Base-by-base conservation (phyloP, 2,329 filamentous ascomycete genomes). In the Paecilomyces sp. region DNA sequence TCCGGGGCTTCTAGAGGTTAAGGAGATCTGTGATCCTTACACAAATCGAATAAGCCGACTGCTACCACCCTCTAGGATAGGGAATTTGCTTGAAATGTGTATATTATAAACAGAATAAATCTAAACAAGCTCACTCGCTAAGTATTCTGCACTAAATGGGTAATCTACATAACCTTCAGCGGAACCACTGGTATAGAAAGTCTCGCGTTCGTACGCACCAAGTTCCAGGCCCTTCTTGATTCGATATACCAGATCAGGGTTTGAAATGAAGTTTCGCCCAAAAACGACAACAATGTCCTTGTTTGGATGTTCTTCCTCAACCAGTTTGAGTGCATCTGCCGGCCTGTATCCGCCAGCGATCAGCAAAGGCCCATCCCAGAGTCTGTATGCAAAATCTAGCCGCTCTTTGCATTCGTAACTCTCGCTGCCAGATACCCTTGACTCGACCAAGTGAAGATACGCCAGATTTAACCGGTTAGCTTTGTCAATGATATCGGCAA, bases 391-490 rank as follows among this genome's bases (percentile, higher is more conserved):
- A 47, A 47, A 47, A 18, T 47, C 36, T 18, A 47, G 36, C 15
- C 36, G 13, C 15, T 47, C 36, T 8, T 18, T 18, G 36, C 36
- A 5, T 18, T 47, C 8, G 36, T 18, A 47, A 18, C 18, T 8
- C 36, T 47, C 36, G 36, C 36, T 47, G 13, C 36, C 36, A 18
- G 36, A 47, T 6, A 47, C 5, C 15, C 36, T 5, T 18, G 84
- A 79, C 66, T 89, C 85, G 7, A 89, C 74, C 0, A 88, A 60
- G 68, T 88, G 85, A 1, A 88, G 68, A 67, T 85, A 89, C 0
- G 85, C 81, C 12, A 90, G 73, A 1, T 80, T 77, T 1, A 86
- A 68, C 28, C 75, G 70, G 57, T 79, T 81, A 9, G 85, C 73
- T 52, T 81, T 77, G 31, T 73, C 65, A 50, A 85, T 77, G 6